Percentiles rank a stretch among this genome's conserved stretches.
Conservation (phyloP, 176 grass and related monocot species). For the bread wheat (Triticum aestivum) region IWGSC_CS_RefSeq_v2.1 NC_057805.1:7759245-7759744, state of each 20-base stretch:
- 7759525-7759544: neutral
- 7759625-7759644: conserved; percentile 10
- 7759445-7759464: neutral
- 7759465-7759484: neutral
- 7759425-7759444: conserved; percentile 25
- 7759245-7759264: conserved; percentile 80
- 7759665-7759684: neutral
- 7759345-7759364: neutral
- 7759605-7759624: conserved; percentile 6
- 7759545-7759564: conserved; percentile 1
- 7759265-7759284: conserved; percentile 87
- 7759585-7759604: conserved; percentile 17
- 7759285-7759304: conserved; percentile 96
- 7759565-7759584: neutral
- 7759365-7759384: neutral
- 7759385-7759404: neutral
- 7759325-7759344: neutral
- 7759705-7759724: too few species aligned
- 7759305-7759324: conserved; percentile 83
- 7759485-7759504: conserved; percentile 4
- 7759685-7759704: too few species aligned
- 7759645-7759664: neutral
- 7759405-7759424: neutral
- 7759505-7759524: neutral
- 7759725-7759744: too few species aligned